Conservation (phyloP, 345 rosid genomes). For the Abelmoschus esculentus region DNA sequence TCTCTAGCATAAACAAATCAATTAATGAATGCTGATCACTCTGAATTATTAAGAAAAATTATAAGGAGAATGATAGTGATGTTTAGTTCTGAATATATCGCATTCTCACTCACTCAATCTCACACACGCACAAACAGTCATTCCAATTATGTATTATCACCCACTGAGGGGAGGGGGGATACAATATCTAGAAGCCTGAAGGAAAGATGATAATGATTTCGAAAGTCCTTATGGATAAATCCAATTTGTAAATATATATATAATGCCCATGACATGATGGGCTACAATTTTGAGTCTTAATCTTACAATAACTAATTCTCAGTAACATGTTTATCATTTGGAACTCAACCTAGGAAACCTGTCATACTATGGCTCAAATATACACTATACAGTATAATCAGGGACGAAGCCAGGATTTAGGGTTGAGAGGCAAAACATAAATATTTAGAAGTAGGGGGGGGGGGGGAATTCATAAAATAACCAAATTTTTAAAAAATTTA, state of each 20-base stretch:
- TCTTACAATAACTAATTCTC: not conserved
- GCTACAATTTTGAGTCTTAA: not conserved
- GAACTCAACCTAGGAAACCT: not conserved
- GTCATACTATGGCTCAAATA: not conserved
- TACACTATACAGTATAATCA: too few species aligned
- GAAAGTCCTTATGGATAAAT: not conserved
- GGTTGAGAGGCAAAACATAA: too few species aligned
- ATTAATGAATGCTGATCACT: constrained; percentile 8
- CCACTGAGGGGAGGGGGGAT: not conserved
- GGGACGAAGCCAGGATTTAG: too few species aligned
- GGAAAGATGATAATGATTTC: not conserved
- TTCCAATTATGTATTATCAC: not conserved
- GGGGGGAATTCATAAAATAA: too few species aligned
- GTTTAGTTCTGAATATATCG: not conserved
- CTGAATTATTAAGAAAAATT: not conserved
- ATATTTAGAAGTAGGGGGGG: too few species aligned
- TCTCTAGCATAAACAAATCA: constrained; percentile 41
- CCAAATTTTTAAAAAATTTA: too few species aligned
- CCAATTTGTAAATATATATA: not conserved
- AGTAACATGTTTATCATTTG: not conserved
- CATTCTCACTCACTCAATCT: not conserved
- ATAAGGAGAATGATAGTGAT: not conserved
- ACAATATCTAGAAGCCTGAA: not conserved
- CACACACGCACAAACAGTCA: not conserved
- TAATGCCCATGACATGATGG: not conserved